Evolutionary conservation across 192 early-diverging fungal species (phyloP), one percentile per base, ranked within the genome.

Genomic region (Backusella circina): DNA sequence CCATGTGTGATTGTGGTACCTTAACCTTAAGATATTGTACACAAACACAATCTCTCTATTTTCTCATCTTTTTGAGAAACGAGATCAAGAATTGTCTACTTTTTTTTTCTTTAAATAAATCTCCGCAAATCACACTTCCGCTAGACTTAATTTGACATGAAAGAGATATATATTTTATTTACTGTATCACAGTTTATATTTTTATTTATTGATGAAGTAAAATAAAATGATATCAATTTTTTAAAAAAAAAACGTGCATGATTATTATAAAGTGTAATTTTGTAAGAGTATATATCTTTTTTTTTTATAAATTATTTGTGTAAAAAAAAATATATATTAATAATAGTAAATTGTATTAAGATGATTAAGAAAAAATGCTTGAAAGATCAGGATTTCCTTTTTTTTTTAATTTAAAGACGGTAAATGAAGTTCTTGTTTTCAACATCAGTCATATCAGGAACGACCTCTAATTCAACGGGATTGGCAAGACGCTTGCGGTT

Each of bases 361-460:
- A 61, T 26, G 54, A 4, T 61, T 61, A 23, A 10, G 16, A 71
- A 71, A 71, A 41, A 32, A 50, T 8, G 23, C 44, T n/a, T 47
- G 44, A 21, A 7, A 41, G 7, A 21, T 47, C 18, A 47, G 1
- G 2, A 7, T 3, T 35, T n/a, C n/a, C 16, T 47, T 18, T 41
- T 39, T 16, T 47, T 47, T 47, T 39, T 32, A 23, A 57, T 23
- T 73, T 54, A 73, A 23, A 73, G 35, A 28, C 54, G 51, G 57
- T 73, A 73, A 15, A 73, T 61, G 32, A 73, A 64, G n/a, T 65
- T 73, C 18, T 51, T 37, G 32, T 73, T 37, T 28, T 64, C 33
- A 23, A 73, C 10, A 35, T 78, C 76, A 15, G 71, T 78, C 37
- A 78, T 26, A 38, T 78, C 71, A 54, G 26, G 50, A 15, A 26